Base-by-base conservation (phyloP, 495 filamentous ascomycete species). In the Aspergillus egyptiacus region DNA sequence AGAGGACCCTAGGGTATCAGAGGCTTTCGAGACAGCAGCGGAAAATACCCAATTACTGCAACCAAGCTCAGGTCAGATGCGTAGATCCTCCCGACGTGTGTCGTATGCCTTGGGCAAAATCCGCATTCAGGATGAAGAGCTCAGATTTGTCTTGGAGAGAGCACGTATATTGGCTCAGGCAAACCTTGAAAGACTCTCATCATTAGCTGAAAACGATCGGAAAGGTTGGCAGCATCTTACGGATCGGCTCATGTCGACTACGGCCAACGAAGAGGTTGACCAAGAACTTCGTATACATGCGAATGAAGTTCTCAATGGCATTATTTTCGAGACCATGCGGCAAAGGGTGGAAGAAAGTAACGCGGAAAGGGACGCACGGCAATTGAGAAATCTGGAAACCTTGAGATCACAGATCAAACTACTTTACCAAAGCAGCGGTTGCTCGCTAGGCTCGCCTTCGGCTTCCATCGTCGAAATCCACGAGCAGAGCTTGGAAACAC, bases 221-320 rank as follows among this genome's bases (percentile, higher is more conserved):
- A 85, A 77, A 19, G 87, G 88, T 8, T 97, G 91, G 94, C 67
- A 74, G 11, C 63, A 83, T 13, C 65, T 98, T n/a, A 79, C 78
- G 0, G 64, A 75, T 8, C 80, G 86, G 43, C 72, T 98, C 2
- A 81, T 86, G n/a, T 60, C 61, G 4, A 79, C 81, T 3, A 70
- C 86, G n/a, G 75, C 76, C 32, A 80, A 79, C 24, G 55, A 65
- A 2, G 57, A 64, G 0, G 74, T 77, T 30, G 69, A 71, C n/a
- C 68, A 80, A 9, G 74, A 73, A 24, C 80, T 91, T 33, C 76
- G 91, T 49, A 66, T 85, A 14, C 77, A 82, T 45, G 86, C 88
- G 11, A 85, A 85, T 10, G 80, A 84, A 32, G 82, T 86, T 15
- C 64, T 96, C 11, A 83, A 87, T 46, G 77, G 79, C n/a, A 68